Base-by-base conservation (phyloP, 495 filamentous ascomycete species). In the Talaromyces adpressus region DNA sequence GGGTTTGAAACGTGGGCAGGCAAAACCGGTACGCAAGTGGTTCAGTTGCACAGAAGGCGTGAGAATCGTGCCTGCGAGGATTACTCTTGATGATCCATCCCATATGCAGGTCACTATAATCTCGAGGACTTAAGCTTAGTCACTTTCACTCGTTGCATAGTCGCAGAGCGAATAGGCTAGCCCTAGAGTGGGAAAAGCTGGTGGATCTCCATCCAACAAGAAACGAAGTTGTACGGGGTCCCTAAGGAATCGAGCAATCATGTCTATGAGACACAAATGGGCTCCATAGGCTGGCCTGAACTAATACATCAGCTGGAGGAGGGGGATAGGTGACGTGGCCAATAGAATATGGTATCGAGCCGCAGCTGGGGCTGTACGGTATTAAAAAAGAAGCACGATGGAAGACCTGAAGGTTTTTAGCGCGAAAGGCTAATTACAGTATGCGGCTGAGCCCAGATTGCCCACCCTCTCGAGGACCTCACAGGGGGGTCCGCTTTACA, bases 1-100 rank as follows among this genome's bases (percentile, higher is more conserved):
- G 58, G 60, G 45, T 30, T 62, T 53, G 60, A 62, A 62, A 62
- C 60, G 60, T 62, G 60, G 60, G 60, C 45, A 52, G 16, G 41
- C 41, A 61, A 27, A 27, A 47, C 41, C 36, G 36, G 47, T 61
- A 61, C 58, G 58, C 58, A 61, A 49, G 58, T 61, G 58, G 58
- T 39, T 62, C 60, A 61, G 59, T 45, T 23, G 32, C 41, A 20
- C 25, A 20, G 18, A 47, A 27, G n/a, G 36, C 36, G 34, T 47
- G 32, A 29, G 27, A 29, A 23, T 56, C 22, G 22, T 56, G 14
- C 52, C 27, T 56, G 27, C 52, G 52, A 56, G 20, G 52, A 56
- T 29, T 51, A 47, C 27, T 62, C 60, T 62, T 52, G 60, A 62
- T 53, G 60, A 62, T 62, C 60, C 60, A 36, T 30, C 41, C 36